Evolutionary conservation across 345 rosid genomes (phyloP), one percentile per base, ranked within the genome.

Genomic region (Hevea brasiliensis): DNA sequence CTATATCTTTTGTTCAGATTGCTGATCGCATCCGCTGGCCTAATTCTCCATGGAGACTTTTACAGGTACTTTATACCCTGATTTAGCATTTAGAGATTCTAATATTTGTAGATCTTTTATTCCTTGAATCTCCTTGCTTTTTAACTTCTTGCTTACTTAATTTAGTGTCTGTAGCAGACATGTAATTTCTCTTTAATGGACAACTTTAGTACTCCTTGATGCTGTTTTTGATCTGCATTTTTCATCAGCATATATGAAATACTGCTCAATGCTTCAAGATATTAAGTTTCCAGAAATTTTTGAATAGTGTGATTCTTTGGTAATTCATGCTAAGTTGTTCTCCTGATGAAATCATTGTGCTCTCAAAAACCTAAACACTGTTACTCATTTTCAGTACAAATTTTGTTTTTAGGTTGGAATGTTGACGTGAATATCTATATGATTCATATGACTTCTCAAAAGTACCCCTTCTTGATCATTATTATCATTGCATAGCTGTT

Each of bases 21-120:
- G 80, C 88, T 41, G 97, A 94, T 65, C 88, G 90, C 35, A 80
- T 89, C 45, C 88, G 77, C 55, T 94, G 98, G 98, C 92, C 97
- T 61, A 85, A 85, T 73, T 94, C 99, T 26, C 98, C 97, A 12
- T 94, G 99, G 99, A 82, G 97, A 5, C 89, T 94, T 79, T 83
- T 94, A 5, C 93, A 87, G 98, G 99, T 94, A 82, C 48, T n/a
- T 11, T 37, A 59, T 51, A 4, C 44, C 61, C 67, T 18, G 41
- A 24, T 58, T 67, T 73, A n/a, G 10, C 6, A 17, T 41, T 56
- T 29, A 58, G 57, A 18, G 27, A 35, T 59, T 55, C 1, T 44
- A 26, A 37, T 62, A n/a, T 58, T 35, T 21, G 21, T 61, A n/a
- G 47, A 65, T 21, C 55, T 24, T 66, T 40, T 4, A 59, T 54